Evolutionary conservation across 768 basidiomycete species (phyloP).

Genomic region (Brasilioporus rufonigricans): DNA sequence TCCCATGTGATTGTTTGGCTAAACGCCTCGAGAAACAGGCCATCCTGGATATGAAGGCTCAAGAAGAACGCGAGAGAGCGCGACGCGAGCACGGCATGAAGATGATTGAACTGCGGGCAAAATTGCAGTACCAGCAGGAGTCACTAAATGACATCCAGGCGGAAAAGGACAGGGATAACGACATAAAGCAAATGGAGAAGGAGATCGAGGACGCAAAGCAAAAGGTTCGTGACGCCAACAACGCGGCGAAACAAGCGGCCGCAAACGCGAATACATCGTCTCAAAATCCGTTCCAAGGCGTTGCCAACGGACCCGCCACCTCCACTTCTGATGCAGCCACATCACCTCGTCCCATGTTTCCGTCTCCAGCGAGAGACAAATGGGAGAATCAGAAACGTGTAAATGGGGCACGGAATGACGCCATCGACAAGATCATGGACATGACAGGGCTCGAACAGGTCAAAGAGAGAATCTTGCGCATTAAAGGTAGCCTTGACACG

Average conservation of each 20-base stretch:
- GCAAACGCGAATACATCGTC: conserved; percentile 1
- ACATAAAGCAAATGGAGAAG: conserved; percentile 37
- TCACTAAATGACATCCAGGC: conserved; percentile 36
- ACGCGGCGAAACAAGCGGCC: conserved; percentile 13
- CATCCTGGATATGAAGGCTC: conserved; percentile 37
- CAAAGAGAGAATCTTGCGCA: conserved; percentile 55
- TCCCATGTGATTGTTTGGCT: conserved; percentile 43
- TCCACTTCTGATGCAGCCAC: background rate
- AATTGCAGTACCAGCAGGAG: conserved; percentile 35
- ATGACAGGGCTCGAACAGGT: conserved; percentile 70
- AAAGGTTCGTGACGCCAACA: conserved; percentile 10
- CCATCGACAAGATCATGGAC: conserved; percentile 66
- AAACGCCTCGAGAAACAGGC: conserved; percentile 42
- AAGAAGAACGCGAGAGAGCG: conserved; percentile 46
- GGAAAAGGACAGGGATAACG: conserved; percentile 45
- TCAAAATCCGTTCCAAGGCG: background rate
- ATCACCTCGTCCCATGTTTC: conserved; percentile 11
- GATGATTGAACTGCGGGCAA: conserved; percentile 43
- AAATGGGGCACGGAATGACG: conserved; percentile 48
- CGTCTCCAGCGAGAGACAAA: conserved; percentile 41
- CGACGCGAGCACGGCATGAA: conserved; percentile 39
- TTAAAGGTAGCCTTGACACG: conserved; percentile 58
- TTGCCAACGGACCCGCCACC: conserved; percentile 1
- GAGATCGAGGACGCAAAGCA: conserved; percentile 41
- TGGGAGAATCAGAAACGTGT: conserved; percentile 60